Conservation (phyloP, 352 stramenopile genomes). For the Phytophthora hibernalis region DNA sequence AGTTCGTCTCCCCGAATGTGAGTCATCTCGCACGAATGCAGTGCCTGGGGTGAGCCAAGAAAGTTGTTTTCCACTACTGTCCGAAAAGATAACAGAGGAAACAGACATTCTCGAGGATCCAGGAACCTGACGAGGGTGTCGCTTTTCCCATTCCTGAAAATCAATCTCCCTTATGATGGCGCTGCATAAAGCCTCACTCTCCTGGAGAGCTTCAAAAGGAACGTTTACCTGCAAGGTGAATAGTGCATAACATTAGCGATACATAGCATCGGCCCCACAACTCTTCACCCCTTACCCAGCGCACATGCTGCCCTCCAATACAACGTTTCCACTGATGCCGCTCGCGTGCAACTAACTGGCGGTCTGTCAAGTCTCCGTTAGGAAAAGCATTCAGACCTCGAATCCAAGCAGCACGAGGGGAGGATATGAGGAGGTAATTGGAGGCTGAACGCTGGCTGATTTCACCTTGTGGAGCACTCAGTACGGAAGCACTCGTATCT, state of each 20-base stretch:
- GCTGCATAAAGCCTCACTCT: slow-evolving; percentile 37
- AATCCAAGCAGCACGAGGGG: slow-evolving; percentile 31
- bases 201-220: slow-evolving; percentile 31
- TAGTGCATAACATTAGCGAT: neutral
- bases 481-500: slow-evolving; percentile 18
- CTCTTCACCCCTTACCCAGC: slow-evolving; percentile 46
- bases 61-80: slow-evolving; percentile 36
- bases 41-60: slow-evolving; percentile 37
- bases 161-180: slow-evolving; percentile 45
- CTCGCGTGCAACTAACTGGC: slow-evolving; percentile 60
- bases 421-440: slow-evolving; percentile 45
- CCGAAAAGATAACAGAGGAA: slow-evolving; percentile 35
- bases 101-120: slow-evolving; percentile 31
- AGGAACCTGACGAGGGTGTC: slow-evolving; percentile 1
- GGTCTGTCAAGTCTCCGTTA: slow-evolving; percentile 47
- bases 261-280: neutral
- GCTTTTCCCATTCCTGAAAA: slow-evolving; percentile 40
- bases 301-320: slow-evolving; percentile 41
- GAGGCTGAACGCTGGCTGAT: slow-evolving; percentile 23
- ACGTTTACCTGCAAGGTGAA: slow-evolving; percentile 41
- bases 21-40: slow-evolving; percentile 48
- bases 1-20: slow-evolving; percentile 13
- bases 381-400: slow-evolving; percentile 12
- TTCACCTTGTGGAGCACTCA: slow-evolving; percentile 20
- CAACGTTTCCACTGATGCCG: slow-evolving; percentile 80